Conservation (phyloP, 2,329 filamentous ascomycete species). For the Cladosporium sp. region DNA sequence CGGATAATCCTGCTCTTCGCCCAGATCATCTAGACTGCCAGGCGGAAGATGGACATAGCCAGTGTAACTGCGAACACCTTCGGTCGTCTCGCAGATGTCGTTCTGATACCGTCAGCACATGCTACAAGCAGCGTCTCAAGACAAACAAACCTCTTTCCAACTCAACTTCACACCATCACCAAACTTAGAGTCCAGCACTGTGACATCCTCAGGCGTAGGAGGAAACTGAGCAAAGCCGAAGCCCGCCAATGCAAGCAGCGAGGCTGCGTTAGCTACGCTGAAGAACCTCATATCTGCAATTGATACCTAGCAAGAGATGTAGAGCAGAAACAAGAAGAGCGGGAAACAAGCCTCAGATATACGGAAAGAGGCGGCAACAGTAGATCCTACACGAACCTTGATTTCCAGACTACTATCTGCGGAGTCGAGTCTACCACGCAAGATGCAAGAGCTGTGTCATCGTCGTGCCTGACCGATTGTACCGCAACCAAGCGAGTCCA, state of each 20-base stretch:
- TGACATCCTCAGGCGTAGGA: slow-evolving; percentile 43
- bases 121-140: not conserved
- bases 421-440: not conserved
- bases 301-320: not conserved
- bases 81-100: slow-evolving; percentile 49
- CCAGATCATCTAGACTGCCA: slow-evolving; percentile 25
- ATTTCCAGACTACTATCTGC: not conserved
- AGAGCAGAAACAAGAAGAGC: not conserved
- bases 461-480: not conserved
- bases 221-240: slow-evolving; percentile 37
- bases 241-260: slow-evolving; percentile 11
- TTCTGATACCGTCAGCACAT: slow-evolving; percentile 18
- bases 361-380: not conserved
- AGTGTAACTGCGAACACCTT: slow-evolving; percentile 48
- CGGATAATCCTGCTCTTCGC: slow-evolving; percentile 28
- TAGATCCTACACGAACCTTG: slow-evolving; percentile 4
- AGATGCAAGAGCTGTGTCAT: slow-evolving; percentile 7
- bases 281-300: not conserved
- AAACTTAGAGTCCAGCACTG: slow-evolving; percentile 44
- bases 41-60: slow-evolving; percentile 35
- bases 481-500: not conserved
- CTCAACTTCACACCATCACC: slow-evolving; percentile 47
- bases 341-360: not conserved
- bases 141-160: slow-evolving; percentile 45
- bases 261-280: not conserved